Evolutionary conservation across 768 basidiomycete genomes (phyloP).

Genomic region (Phaffia tasmanica): DNA sequence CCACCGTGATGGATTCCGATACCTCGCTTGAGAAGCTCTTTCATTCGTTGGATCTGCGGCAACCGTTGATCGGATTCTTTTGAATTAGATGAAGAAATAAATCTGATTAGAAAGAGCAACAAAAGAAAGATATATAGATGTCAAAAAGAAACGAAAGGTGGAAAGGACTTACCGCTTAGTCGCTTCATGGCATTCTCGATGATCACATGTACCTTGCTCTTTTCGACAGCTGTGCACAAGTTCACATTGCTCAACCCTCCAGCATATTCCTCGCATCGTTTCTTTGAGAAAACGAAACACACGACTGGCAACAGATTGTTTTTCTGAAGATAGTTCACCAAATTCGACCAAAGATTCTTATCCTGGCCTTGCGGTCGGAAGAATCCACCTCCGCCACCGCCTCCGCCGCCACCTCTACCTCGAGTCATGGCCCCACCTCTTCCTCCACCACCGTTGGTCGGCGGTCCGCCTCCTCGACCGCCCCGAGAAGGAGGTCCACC

Average conservation of each 20-base stretch:
- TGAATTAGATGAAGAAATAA: neutral
- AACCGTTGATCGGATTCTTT: constrained; percentile 80
- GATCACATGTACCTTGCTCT: constrained; percentile 90
- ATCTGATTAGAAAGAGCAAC: constrained; percentile 8
- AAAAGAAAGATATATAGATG: neutral
- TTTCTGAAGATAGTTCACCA: constrained; percentile 66
- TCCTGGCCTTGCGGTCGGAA: constrained; percentile 44
- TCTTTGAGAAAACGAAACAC: constrained; percentile 94
- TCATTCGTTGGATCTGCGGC: constrained; percentile 84
- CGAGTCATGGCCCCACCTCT: constrained; percentile 20
- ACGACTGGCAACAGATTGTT: constrained; percentile 81
- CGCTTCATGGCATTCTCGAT: constrained; percentile 84
- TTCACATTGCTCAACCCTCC: constrained; percentile 76
- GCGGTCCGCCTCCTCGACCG: constrained; percentile 43
- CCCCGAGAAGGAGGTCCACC: constrained; percentile 41
- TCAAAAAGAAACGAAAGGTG: neutral
- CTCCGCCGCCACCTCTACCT: constrained; percentile 26
- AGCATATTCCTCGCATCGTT: constrained; percentile 93
- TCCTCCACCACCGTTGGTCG: constrained; percentile 30
- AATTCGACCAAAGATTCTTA: constrained; percentile 86
- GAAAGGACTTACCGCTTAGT: constrained; percentile 61
- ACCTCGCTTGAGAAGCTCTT: constrained; percentile 76
- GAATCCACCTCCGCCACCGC: constrained; percentile 34
- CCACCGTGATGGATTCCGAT: constrained; percentile 98
- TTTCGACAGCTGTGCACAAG: constrained; percentile 77